Evolutionary conservation across 179 eudicot species (phyloP), one percentile per base, ranked within the genome.

Genomic region (Gypsophila paniculata): DNA sequence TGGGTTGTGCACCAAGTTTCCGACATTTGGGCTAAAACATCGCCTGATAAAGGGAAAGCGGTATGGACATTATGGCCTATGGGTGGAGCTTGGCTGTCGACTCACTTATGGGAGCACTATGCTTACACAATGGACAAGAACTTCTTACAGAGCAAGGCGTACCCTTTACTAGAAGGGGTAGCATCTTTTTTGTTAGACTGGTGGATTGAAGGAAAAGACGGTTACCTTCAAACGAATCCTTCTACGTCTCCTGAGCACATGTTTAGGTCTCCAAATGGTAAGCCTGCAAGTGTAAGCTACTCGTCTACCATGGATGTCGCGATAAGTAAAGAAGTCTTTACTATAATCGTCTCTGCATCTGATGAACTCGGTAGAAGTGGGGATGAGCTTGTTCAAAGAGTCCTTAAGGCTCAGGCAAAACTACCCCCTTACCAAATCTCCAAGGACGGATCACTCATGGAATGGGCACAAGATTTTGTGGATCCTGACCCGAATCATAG

Each of bases 81-180:
- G 98, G 98, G 98, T 42, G 98, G 98, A 61, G 96, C 96, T 34
- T 92, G 98, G 98, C 82, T 91, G 58, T 85, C 89, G 58, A 93
- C 96, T 38, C 98, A 93, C 84, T 76, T 90, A 26, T 93, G 98
- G 98, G 98, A 91, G 74, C 93, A 93, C 67, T 93, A 87, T 75
- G 74, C 86, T 48, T 90, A 81, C 69, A 90, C 91, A 32, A 69
- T 83, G 90, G 91, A 90, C 80, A 86, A 85, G 85, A 86, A 39
- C 78, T 93, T 90, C 79, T 75, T 93, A 11, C 76, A 74, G 73
- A 83, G 63, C 42, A 83, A 83, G 75, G 92, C 91, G 11, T 93
- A 93, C 76, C 90, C 91, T 0, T 79, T 93, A 76, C 73, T 93
- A 25, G 88, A 91, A 85, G 89, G 98, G 34, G 84, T 86, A 58